Conservation (phyloP, 106 monocot species). For the Agapanthus africanus region DNA sequence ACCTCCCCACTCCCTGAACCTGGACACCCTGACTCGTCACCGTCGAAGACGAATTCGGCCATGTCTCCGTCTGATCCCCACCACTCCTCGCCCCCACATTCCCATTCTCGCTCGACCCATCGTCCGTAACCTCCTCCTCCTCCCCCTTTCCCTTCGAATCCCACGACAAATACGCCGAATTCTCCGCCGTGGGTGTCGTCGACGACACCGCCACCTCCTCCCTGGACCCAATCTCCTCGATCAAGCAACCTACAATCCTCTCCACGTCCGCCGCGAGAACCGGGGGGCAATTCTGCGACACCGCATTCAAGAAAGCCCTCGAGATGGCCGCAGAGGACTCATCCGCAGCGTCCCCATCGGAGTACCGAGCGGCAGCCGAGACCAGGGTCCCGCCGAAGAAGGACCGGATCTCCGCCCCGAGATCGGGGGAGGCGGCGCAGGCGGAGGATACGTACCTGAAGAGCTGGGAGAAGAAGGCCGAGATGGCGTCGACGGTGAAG, state of each 20-base stretch:
- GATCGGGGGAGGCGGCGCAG: constrained; percentile 25
- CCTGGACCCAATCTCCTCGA: constrained; percentile 46
- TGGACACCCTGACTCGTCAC: constrained; percentile 2
- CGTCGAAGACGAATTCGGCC: constrained; percentile 9
- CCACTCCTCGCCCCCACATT: constrained; percentile 30
- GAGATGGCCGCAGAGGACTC: constrained; percentile 31
- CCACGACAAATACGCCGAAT: constrained; percentile 28
- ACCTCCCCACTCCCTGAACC: constrained; percentile 15
- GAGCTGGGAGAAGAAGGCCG: constrained; percentile 39
- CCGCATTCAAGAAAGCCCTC: constrained; percentile 47
- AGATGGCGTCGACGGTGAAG: constrained; percentile 25
- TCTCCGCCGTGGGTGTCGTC: constrained; percentile 12
- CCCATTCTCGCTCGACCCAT: constrained; percentile 37
- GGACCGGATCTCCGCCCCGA: constrained; percentile 26
- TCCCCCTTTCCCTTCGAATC: constrained; percentile 47
- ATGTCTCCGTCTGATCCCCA: constrained; percentile 29
- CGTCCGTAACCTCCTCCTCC: constrained; percentile 42
- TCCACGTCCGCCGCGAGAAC: constrained; percentile 31
- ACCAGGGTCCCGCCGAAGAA: constrained; percentile 29
- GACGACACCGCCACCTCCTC: constrained; percentile 9
- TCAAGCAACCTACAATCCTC: constrained; percentile 33
- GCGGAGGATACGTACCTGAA: constrained; percentile 32
- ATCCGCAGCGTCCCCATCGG: constrained; percentile 8
- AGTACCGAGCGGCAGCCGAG: constrained; percentile 10
- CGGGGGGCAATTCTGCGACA: constrained; percentile 36